phyloP scores from a whole-genome alignment of 345 rosid species.

The Eucalyptus polyanthemos region DNA sequence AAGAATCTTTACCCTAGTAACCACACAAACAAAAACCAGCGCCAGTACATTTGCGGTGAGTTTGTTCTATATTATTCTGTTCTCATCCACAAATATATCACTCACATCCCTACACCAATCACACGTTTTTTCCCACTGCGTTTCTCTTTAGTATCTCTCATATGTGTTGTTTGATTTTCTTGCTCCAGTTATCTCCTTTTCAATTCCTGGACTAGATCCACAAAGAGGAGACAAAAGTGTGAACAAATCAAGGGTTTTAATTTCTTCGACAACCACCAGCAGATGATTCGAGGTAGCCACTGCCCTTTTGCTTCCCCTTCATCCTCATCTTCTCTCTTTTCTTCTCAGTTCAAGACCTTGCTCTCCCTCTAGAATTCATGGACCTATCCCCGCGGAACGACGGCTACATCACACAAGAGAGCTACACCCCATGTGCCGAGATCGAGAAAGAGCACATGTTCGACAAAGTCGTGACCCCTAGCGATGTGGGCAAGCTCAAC shows the following conservation, averaged over 20 bases:
- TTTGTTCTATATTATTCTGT: not conserved
- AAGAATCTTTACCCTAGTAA: not conserved
- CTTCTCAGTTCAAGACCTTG: not conserved
- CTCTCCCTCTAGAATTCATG: not conserved
- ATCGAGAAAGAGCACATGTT: conserved; percentile 40
- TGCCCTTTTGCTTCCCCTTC: not conserved
- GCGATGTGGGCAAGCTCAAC: conserved; percentile 59
- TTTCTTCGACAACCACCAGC: not conserved
- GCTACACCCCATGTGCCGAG: not conserved
- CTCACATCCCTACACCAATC: not conserved
- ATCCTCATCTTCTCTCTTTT: not conserved
- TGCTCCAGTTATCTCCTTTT: not conserved
- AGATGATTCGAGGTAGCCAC: not conserved
- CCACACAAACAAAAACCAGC: not conserved
- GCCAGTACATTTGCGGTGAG: not conserved
- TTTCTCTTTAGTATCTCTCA: not conserved
- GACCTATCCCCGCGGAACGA: not conserved
- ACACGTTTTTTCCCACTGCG: not conserved
- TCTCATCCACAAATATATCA: not conserved
- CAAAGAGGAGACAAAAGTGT: not conserved
- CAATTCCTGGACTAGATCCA: not conserved
- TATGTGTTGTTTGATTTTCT: not conserved
- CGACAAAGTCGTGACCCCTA: conserved; percentile 48
- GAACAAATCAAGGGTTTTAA: not conserved
- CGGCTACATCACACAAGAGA: not conserved